Percentiles rank a stretch among this genome's conserved stretches.
These are phyloP conservation scores for Penium margaritaceum DNA, from an alignment of 139 green algal species.

Conservation along the genomic window DNA sequence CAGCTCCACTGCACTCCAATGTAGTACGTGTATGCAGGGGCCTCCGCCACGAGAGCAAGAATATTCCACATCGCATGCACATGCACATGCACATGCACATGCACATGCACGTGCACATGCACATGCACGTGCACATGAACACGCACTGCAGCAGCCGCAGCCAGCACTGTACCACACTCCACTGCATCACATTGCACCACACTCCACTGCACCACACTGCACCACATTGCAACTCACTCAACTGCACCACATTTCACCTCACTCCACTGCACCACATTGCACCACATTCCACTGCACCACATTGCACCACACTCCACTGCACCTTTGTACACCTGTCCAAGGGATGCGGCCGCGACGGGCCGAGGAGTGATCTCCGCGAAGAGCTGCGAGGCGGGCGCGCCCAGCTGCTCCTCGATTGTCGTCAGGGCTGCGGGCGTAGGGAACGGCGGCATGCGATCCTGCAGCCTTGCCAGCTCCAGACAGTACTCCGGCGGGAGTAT, in stretches of 20 bases:
- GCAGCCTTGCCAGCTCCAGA: conserved; percentile 31
- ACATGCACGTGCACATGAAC: background rate
- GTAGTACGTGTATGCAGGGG: too few species aligned
- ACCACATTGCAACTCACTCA: background rate
- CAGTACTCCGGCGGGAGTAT: conserved; percentile 31
- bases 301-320: background rate
- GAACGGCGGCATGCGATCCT: conserved; percentile 42
- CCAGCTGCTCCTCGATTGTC: conserved; percentile 23
- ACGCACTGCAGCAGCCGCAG: background rate
- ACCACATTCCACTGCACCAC: background rate
- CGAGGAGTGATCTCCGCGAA: conserved; percentile 74
- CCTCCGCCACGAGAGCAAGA: too few species aligned
- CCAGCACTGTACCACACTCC: too few species aligned
- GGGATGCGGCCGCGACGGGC: conserved; percentile 80
- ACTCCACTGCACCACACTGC: too few species aligned
- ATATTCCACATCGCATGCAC: background rate
- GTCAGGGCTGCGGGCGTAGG: conserved; percentile 12
- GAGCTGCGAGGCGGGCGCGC: conserved; percentile 56
- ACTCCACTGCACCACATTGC: background rate
- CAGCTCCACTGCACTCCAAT: too few species aligned
- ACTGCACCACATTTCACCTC: background rate
- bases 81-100: background rate
- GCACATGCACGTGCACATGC: background rate
- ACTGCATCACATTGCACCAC: too few species aligned
- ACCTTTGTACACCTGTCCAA: conserved; percentile 48